Evolutionary conservation across 1,284 basidiomycete species (phyloP).

Genomic region (Taiwanofungus camphoratus): DNA sequence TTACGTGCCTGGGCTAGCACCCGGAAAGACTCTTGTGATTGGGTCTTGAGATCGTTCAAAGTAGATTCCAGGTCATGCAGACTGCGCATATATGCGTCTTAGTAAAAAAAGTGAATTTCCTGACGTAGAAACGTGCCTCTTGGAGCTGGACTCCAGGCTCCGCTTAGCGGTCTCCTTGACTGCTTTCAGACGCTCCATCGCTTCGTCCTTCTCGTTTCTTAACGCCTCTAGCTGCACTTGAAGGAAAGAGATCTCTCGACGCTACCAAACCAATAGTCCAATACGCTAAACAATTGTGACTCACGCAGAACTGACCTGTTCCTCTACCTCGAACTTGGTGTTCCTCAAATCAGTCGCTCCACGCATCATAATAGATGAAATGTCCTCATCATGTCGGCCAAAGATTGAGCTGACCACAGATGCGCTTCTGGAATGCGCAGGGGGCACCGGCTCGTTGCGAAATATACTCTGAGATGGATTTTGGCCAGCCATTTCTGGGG

Average conservation of each 20-base stretch:
- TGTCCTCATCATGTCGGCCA: constrained; percentile 23
- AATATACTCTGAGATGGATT: neutral
- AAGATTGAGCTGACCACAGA: constrained; percentile 22
- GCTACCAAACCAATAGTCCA: constrained; percentile 11
- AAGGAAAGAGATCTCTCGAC: constrained; percentile 22
- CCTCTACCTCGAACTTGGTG: constrained; percentile 24
- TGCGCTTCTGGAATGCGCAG: constrained; percentile 19
- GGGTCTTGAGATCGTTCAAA: constrained; percentile 24
- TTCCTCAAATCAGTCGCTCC: constrained; percentile 26
- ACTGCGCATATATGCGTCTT: constrained; percentile 17
- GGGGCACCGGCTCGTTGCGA: neutral
- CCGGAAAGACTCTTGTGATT: constrained; percentile 25
- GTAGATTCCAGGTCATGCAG: constrained; percentile 18
- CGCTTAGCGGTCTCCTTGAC: constrained; percentile 26
- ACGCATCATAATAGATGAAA: constrained; percentile 28
- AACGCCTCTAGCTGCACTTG: constrained; percentile 19
- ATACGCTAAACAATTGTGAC: too few species aligned
- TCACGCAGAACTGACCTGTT: constrained; percentile 23
- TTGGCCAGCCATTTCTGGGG: neutral
- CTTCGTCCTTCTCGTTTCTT: constrained; percentile 23
- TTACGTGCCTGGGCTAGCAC: constrained; percentile 21
- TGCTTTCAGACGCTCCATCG: constrained; percentile 19
- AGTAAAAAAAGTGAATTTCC: neutral
- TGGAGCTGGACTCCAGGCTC: constrained; percentile 22
- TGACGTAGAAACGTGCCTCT: constrained; percentile 16